These are phyloP conservation scores for Colletotrichum tropicicola DNA, from an alignment of 2,329 filamentous ascomycete genomes.

Conservation along the genomic window DNA sequence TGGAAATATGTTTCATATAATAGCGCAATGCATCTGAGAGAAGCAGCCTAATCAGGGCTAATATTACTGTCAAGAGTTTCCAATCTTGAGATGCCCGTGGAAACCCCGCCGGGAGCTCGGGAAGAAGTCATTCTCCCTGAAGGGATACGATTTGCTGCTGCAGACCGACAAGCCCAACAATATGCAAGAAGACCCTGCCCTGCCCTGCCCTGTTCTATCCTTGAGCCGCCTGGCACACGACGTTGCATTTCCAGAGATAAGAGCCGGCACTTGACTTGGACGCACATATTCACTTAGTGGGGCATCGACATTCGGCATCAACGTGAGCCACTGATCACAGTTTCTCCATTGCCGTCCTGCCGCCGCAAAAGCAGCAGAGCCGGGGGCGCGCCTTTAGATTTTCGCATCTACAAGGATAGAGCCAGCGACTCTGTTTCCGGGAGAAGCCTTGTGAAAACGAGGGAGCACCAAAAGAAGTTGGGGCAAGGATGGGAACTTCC, in stretches of 20 bases:
- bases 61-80: too few relatives aligned
- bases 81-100: too few relatives aligned
- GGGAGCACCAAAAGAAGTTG: too few relatives aligned
- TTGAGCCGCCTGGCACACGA: neutral
- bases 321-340: too few relatives aligned
- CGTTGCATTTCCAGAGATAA: neutral
- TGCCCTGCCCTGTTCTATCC: neutral
- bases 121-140: neutral
- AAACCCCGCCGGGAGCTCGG: too few relatives aligned
- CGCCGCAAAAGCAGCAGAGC: neutral
- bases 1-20: too few relatives aligned
- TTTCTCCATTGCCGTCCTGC: too few relatives aligned
- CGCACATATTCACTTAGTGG: neutral
- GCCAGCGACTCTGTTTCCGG: neutral
- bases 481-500: neutral
- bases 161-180: neutral
- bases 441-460: too few relatives aligned
- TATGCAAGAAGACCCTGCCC: neutral
- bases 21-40: too few relatives aligned
- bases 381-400: neutral
- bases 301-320: too few relatives aligned
- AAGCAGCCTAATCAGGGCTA: too few relatives aligned
- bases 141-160: neutral
- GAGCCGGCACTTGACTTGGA: slow-evolving; percentile 1
- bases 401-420: slow-evolving; percentile 11